Evolutionary conservation across 225 moss, liverwort and hornwort genomes (phyloP), one percentile per base, ranked within the genome.

Genomic region (Sphagnum contortum): DNA sequence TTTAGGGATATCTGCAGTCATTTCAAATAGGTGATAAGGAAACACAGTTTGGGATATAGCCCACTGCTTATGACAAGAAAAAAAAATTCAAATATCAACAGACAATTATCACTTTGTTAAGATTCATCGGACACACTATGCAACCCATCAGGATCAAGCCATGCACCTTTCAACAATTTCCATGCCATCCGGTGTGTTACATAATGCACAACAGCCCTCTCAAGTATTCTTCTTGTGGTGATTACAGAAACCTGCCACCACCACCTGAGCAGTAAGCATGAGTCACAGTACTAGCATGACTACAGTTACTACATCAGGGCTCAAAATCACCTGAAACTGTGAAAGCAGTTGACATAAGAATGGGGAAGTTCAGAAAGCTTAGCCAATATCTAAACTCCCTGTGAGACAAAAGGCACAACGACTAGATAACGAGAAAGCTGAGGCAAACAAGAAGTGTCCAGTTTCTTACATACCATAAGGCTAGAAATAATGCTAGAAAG

Each of bases 81-180:
- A 8, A 9, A 45, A 60, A 45, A 29, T 9, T 5, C 45, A 45
- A 45, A 61, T 2, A 64, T 13, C 47, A 29, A 12, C 6, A 55
- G 9, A 4, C 52, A 51, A 5, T 6, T 9, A 44, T 52, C 12
- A 55, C n/a, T 49, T 52, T 8, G 51, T 12, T 51, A 48, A 13
- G 47, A 65, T 65, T 12, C 14, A 48, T 11, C 66, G 12, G 6
- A 44, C 44, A 1, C 13, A 44, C 29, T 29, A 9, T 12, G 3
- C 3, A 11, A 6, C 48, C 2, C 9, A 68, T 49, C 68, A 68
- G 58, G 12, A 59, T 67, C 29, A 29, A 29, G 29, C 29, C 29
- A 29, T 29, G 64, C 14, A 96, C 96, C 96, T 85, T 98, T 98
- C 51, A 98, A 75, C 64, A 98, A 85, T 71, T 93, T 98, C 98